A percentile compares a stretch with the other conserved stretches of the same genome.
Evolutionary conservation across 129 eudicot genomes (phyloP).

Genomic region (Saposhnikovia divaricata): DNA sequence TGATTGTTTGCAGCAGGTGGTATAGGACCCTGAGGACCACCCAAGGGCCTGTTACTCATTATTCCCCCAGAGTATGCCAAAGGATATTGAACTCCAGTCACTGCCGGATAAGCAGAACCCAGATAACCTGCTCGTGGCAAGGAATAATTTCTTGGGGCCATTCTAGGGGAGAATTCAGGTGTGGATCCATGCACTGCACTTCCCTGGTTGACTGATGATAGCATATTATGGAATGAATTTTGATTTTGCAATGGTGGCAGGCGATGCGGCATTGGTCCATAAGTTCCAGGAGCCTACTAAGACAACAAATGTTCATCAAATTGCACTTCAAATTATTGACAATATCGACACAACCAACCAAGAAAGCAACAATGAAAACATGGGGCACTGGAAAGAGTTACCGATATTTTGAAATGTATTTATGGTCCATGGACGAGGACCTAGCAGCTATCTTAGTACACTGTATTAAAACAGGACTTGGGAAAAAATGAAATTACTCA

Average conservation of each 20-base stretch:
- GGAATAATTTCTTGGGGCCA: constrained; percentile 63
- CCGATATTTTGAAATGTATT: not conserved
- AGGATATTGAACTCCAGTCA: constrained; percentile 74
- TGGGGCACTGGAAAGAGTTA: not conserved
- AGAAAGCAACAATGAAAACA: not conserved
- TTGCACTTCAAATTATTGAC: not conserved
- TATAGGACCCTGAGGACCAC: constrained; percentile 63
- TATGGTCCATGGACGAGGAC: not conserved
- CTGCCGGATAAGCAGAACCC: constrained; percentile 59
- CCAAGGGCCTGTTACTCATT: constrained; percentile 48
- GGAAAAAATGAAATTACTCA: not conserved
- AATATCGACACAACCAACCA: not conserved
- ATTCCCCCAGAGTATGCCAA: constrained; percentile 62
- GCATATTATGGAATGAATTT: constrained; percentile 41
- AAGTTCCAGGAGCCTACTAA: constrained; percentile 80
- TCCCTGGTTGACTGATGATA: constrained; percentile 54
- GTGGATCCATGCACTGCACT: constrained; percentile 41
- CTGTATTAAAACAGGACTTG: not conserved
- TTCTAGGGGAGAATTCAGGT: constrained; percentile 49
- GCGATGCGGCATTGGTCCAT: constrained; percentile 79
- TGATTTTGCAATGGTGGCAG: constrained; percentile 67
- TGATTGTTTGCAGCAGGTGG: constrained; percentile 53
- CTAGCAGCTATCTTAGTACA: not conserved
- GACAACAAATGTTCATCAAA: constrained; percentile 23
- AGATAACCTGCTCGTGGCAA: constrained; percentile 45